phyloP scores from a whole-genome alignment of 352 stramenopile genomes.

The Poterioochromonas sp. region DNA sequence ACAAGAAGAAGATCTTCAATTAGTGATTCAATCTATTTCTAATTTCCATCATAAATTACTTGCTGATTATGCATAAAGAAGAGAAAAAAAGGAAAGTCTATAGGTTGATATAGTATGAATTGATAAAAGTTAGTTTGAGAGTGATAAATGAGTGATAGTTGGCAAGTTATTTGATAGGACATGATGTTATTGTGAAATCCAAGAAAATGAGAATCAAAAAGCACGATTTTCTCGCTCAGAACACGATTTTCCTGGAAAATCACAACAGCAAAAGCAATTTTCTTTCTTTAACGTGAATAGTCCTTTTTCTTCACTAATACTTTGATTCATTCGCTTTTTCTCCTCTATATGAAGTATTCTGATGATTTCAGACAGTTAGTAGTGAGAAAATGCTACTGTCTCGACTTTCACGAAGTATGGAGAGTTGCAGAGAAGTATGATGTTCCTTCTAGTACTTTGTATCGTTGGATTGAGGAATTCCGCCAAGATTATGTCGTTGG shows the following conservation, averaged over 20 bases:
- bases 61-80: neutral
- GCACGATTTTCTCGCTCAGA: constrained; percentile 10
- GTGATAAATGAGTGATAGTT: neutral
- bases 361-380: constrained; percentile 14
- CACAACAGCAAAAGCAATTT: constrained; percentile 14
- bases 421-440: constrained; percentile 13
- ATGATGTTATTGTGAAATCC: neutral
- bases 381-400: constrained; percentile 13
- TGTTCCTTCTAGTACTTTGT: constrained; percentile 14
- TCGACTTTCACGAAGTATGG: constrained; percentile 11
- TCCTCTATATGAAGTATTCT: constrained; percentile 15
- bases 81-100: neutral
- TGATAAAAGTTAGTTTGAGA: too few species aligned
- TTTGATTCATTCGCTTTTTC: constrained; percentile 15
- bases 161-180: neutral
- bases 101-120: too few species aligned
- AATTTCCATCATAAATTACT: neutral
- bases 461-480: constrained; percentile 13
- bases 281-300: constrained; percentile 15
- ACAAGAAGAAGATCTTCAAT: neutral
- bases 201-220: constrained; percentile 18
- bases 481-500: constrained; percentile 10
- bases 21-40: neutral
- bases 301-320: constrained; percentile 15
- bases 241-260: constrained; percentile 14